Base-by-base conservation (phyloP, 2,329 filamentous ascomycete species). In the Talaromyces sp. region DNA sequence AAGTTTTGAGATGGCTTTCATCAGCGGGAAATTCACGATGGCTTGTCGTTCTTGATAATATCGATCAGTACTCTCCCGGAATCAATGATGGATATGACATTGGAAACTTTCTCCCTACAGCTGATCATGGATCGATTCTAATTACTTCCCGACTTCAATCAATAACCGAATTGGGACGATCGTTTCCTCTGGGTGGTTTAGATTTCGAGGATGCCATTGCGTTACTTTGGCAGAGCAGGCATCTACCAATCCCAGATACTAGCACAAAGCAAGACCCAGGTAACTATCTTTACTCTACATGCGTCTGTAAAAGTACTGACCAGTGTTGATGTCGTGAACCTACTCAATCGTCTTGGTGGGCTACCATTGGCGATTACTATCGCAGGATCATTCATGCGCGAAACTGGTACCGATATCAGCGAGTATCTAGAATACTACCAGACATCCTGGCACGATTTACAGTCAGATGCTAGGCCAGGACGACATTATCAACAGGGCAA, bases 291-390 rank as follows among this genome's bases (percentile, higher is more conserved):
- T 19, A 1, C 22, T 24, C 9, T 24, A 27, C 11, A 27, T 24
- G 6, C 11, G 2, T 48, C 27, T 43, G 16, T 22, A 37, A 24
- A 16, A 37, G 11, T 11, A n/a, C 24, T 62, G 24, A 72, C n/a
- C 45, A 63, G 41, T 35, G 37, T 56, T 69, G 72, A 72, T 67
- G 72, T 72, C 14, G 24, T 59, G 37, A 19, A 66, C 14, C 74
- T 82, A 65, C 72, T 72, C 1, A 64, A 69, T 39, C 69, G 71
- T 58, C 77, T 84, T 0, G 77, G 80, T 65, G 79, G 82, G 4
- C 76, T 83, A 33, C 81, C 81, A 13, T 75, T 84, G 35, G 81
- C 82, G 1, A 75, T 84, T 16, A 71, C 80, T 4, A 78, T 80
- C 16, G 82, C 82, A 19, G 80, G 81, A 5, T 74, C 78, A 0